Evolutionary conservation across 257 asterid species (phyloP), one percentile per base, ranked within the genome.

Genomic region (Solanum pennellii): DNA sequence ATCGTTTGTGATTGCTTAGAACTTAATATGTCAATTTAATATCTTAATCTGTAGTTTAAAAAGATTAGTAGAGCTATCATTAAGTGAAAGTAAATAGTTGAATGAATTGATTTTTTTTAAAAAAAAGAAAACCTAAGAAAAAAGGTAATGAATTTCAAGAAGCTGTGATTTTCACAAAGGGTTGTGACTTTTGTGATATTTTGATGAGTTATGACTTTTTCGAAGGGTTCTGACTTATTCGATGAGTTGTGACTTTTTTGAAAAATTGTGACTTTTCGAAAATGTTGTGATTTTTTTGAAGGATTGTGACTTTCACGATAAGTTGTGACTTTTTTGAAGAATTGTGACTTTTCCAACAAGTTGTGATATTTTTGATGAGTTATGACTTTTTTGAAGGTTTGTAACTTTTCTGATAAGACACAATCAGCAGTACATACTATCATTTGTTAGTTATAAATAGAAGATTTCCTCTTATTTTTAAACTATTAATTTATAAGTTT

Each of bases 1-100:
- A 44, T 12, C 60, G 23, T 42, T 76, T 42, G 59, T 42, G 80
- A 20, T 73, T 73, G 15, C 80, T 35, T 35, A 5, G 27, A 35
- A 35, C 41, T 73, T 73, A 73, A 76, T 39, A 41, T 37, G 29
- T 12, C 45, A 74, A 74, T 74, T 37, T 37, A 37, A 75, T 44
- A n/a, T n/a, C 20, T 13, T 42, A 76, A n/a, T 77, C n/a, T 77
- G n/a, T 44, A 77, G n/a, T 42, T 76, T 75, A 75, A 42, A 77
- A 77, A 42, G 83, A 14, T n/a, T n/a, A 42, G 44, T 14, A 79
- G 65, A 25, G 41, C 3, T n/a, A 79, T 77, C 62, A 25, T 77
- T 31, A 74, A 37, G 52, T 77, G 14, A 44, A 16, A 42, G 62
- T 44, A 3, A 0, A 4, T 7, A 44, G 60, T 77, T 76, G 39